Evolutionary conservation across 768 basidiomycete genomes (phyloP), one percentile per base, ranked within the genome.

Genomic region (Omphalotus guepiniiformis): DNA sequence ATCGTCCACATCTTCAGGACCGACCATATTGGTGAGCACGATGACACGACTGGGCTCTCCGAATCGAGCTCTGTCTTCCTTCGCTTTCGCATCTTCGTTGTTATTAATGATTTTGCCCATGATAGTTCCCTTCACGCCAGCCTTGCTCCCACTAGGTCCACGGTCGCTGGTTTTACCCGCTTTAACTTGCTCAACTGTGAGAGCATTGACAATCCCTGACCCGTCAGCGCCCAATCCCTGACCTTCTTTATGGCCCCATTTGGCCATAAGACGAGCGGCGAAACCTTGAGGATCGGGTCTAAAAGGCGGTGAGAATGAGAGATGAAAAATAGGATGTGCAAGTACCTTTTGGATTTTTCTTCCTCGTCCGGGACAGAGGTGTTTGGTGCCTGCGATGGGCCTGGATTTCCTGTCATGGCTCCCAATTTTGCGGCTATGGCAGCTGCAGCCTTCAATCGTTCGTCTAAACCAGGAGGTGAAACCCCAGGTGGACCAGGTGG

Each of bases 161-260:
- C 62, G 61, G 61, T 72, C 71, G 25, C 59, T 59, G 32, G 58
- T 58, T 54, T 76, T 78, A 25, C 64, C 66, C 36, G 61, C 66
- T 23, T 67, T 60, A 13, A 79, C 69, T 48, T 86, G 84, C 59
- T 94, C 88, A 18, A 95, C 87, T 0, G 83, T 77, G 3, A 97
- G 76, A 4, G 94, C 92, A 49, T 94, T 88, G 36, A 94, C 81
- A 37, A 98, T 94, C 1, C 93, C 93, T 2, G 77, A 75, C 6
- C 83, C 88, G 50, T 88, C 82, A 0, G 78, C 84, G 27, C 95
- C 95, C 1, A 97, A 75, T 8, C 94, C 94, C 66, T 93, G 85
- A 1, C 95, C 95, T 62, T 91, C 90, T 61, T 89, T 88, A 62
- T 96, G 92, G 0, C 94, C 94, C 89, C 88, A 94, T 68, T 93